These are phyloP conservation scores for Asterophora parasitica DNA, from an alignment of 768 basidiomycete species.

Conservation along the genomic window DNA sequence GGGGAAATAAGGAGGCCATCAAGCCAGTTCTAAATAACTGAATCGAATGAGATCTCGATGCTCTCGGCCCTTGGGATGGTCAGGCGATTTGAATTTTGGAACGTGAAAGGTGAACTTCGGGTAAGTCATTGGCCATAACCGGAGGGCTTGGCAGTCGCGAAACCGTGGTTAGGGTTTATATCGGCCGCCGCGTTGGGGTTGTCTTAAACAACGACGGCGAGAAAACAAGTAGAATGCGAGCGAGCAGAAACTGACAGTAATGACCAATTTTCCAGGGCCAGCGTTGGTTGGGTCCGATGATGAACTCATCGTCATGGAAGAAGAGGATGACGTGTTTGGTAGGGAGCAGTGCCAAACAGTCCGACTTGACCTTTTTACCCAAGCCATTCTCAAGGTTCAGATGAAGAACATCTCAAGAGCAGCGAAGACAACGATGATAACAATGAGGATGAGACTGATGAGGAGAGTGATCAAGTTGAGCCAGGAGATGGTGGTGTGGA, in stretches of 20 bases:
- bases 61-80: too few relatives aligned
- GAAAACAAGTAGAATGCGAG: neutral
- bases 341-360: neutral
- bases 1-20: neutral
- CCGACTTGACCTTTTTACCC: neutral
- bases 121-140: too few relatives aligned
- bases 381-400: constrained; percentile 4
- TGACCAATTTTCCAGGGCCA: neutral
- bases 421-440: constrained; percentile 8
- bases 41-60: too few relatives aligned
- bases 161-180: constrained; percentile 8
- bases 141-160: neutral
- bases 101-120: too few relatives aligned
- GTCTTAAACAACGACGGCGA: neutral
- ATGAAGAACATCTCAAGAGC: constrained; percentile 6
- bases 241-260: neutral
- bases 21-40: too few relatives aligned
- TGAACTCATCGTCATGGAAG: constrained; percentile 15
- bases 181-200: neutral
- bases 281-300: constrained; percentile 11
- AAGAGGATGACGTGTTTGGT: constrained; percentile 19
- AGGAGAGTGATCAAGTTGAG: constrained; percentile 12
- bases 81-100: too few relatives aligned
- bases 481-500: constrained; percentile 30
- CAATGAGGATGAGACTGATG: constrained; percentile 15